Percentiles rank a stretch among this genome's conserved stretches.
Evolutionary conservation across 352 stramenopile genomes (phyloP).

Genomic region (Pythium coloratum): DNA sequence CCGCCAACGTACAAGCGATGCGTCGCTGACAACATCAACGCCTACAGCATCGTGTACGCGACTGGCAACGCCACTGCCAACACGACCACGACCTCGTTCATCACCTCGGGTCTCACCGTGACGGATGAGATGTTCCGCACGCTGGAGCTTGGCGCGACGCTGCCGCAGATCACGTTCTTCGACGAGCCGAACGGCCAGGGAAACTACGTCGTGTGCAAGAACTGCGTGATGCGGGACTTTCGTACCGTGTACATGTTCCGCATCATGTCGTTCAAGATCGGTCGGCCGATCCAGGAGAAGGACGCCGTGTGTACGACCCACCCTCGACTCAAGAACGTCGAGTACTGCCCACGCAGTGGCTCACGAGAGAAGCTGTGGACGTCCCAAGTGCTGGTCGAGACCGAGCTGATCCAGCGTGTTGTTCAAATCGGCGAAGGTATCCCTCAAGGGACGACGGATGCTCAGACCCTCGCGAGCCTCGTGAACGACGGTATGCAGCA

Average conservation of each 20-base stretch:
- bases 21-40: slow-evolving; percentile 5
- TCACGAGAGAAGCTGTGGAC: not conserved
- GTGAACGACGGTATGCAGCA: not conserved
- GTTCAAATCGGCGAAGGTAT: not conserved
- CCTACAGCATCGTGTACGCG: slow-evolving; percentile 1
- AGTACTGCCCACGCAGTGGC: not conserved
- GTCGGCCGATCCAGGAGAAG: not conserved
- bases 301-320: not conserved
- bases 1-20: slow-evolving; percentile 10
- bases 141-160: slow-evolving; percentile 1
- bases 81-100: not conserved
- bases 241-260: slow-evolving; percentile 1
- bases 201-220: slow-evolving; percentile 13
- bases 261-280: slow-evolving; percentile 12
- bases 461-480: not conserved
- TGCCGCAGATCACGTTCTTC: slow-evolving; percentile 13
- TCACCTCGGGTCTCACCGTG: not conserved
- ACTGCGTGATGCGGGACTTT: slow-evolving; percentile 7
- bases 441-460: not conserved
- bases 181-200: slow-evolving; percentile 6
- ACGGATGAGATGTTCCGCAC: slow-evolving; percentile 8
- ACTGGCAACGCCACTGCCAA: not conserved
- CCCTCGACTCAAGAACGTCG: not conserved
- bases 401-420: not conserved
- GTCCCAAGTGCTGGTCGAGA: not conserved